Conservation (phyloP, 1,284 basidiomycete species). For the Rhizoctonia solani region DNA sequence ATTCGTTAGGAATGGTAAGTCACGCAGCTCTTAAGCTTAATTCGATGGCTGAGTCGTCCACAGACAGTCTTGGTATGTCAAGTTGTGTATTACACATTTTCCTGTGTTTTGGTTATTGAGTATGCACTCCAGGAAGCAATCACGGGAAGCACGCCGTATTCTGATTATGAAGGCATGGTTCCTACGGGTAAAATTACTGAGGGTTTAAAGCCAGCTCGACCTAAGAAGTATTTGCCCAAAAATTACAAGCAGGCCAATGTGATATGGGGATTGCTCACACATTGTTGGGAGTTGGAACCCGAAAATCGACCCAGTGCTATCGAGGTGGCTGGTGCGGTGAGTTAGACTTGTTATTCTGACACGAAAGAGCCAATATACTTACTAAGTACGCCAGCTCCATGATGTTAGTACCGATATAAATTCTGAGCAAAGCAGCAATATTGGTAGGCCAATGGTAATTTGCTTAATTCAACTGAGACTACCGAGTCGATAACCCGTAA, state of each 20-base stretch:
- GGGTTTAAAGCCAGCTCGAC: neutral
- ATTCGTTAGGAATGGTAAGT: constrained; percentile 16
- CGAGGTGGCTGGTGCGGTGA: no score
- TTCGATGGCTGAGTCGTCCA: neutral
- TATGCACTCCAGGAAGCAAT: neutral
- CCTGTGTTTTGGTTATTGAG: neutral
- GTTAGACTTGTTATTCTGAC: no score
- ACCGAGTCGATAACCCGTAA: no score
- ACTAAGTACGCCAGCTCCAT: no score
- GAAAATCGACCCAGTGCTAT: no score
- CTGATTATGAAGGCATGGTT: neutral
- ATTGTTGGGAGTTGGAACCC: no score
- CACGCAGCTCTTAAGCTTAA: neutral
- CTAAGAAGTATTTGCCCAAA: neutral
- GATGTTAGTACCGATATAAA: no score
- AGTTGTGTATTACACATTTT: no score
- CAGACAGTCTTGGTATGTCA: neutral
- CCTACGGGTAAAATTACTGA: neutral
- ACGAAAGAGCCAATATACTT: no score
- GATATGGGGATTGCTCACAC: neutral
- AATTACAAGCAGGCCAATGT: neutral
- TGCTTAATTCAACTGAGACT: no score
- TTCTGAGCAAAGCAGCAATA: no score
- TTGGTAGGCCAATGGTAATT: no score
- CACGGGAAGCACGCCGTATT: neutral